Evolutionary conservation across 257 asterid species (phyloP), one percentile per base, ranked within the genome.

Genomic region (Nicotiana paniculata): DNA sequence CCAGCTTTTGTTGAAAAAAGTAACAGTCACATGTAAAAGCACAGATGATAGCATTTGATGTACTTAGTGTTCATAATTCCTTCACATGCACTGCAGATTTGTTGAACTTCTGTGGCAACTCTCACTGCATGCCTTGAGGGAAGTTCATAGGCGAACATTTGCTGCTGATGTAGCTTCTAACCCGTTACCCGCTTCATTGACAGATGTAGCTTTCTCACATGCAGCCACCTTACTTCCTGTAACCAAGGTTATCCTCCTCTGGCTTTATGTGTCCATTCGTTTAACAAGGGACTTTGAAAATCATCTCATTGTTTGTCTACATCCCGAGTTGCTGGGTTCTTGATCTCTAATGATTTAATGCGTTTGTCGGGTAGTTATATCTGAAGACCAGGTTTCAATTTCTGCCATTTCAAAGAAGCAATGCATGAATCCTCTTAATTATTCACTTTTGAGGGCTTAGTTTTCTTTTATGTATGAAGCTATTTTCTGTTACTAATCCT

Each of bases 181-280:
- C 80, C 95, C 99, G 21, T 88, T 90, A 84, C 99, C 99, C 63
- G 94, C 98, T 68, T 97, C 99, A 63, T 86, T 96, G 87, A 96
- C 99, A 57, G 99, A 96, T 91, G 99, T 96, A 84, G 98, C 99
- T 84, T 96, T 96, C 86, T 96, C 99, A 9, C 99, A 96, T 87
- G 99, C 99, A 11, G 99, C 98, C 86, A 90, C 99, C 28, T 88
- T 96, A 81, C 93, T 96, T 83, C 98, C 99, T 77, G 95, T 96
- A 80, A 96, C 99, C 51, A 94, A 95, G 97, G 99, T 96, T 66
- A 74, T 15, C 28, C 4, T n/a, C 66, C 77, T 59, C 76, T 21
- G 48, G 4, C 72, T 53, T 76, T 85, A 77, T 84, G 76, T 63
- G 76, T 63, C 10, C 79, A 46, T 12, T 68, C 16, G 28, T 83